Evolutionary conservation across 2,329 filamentous ascomycete genomes (phyloP).

Genomic region (Cladosporium sp.): DNA sequence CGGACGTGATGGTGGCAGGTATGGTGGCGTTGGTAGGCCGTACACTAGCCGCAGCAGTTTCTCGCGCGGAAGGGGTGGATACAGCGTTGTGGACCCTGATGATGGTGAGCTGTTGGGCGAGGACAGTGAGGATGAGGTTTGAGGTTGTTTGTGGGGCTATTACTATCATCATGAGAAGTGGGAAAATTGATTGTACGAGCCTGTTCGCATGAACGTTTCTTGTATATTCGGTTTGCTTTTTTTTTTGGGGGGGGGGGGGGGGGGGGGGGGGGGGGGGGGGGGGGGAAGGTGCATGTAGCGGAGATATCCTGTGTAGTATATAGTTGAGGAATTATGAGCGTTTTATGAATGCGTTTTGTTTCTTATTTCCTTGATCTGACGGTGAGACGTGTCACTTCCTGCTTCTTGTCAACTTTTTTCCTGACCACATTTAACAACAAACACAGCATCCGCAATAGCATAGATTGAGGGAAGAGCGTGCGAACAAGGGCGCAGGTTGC

Average conservation of each 20-base stretch:
- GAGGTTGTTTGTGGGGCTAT: conserved; percentile 36
- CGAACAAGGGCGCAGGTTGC: no score
- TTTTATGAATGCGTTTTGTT: background rate
- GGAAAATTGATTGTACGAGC: background rate
- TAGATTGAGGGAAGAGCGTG: no score
- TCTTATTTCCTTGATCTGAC: no score
- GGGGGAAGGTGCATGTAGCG: background rate
- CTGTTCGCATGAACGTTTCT: background rate
- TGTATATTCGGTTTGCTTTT: conserved; percentile 1
- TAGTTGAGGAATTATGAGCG: background rate
- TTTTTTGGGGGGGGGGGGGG: no score
- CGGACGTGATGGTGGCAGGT: conserved; percentile 43
- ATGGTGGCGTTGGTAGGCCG: conserved; percentile 56
- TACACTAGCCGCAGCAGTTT: conserved; percentile 91
- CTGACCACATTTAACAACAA: no score
- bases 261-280: no score
- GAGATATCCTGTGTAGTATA: background rate
- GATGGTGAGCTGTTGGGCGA: conserved; percentile 92
- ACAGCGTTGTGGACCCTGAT: conserved; percentile 83
- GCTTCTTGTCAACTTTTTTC: no score
- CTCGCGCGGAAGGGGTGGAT: conserved; percentile 79
- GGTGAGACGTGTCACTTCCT: no score
- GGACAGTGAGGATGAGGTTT: conserved; percentile 83
- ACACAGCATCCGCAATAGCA: no score
- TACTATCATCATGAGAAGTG: background rate